Base-by-base conservation (phyloP, 768 basidiomycete species). In the Candolleomyces efflorescens region DNA sequence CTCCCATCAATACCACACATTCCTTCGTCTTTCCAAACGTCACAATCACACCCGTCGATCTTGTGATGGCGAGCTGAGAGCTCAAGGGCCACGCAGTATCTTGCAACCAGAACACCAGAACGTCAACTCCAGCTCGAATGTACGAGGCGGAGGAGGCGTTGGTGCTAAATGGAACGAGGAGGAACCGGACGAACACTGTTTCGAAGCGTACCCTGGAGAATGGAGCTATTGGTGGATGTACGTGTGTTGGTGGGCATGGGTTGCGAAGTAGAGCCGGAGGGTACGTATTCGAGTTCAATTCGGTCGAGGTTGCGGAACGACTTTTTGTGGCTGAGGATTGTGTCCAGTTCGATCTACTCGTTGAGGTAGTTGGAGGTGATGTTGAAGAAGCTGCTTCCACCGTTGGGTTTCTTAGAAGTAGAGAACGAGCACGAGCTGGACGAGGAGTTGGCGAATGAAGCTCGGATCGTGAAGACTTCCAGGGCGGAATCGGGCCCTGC, bases 321-420 rank as follows among this genome's bases (percentile, higher is more conserved):
- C n/a, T 53, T 53, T 37, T 53, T 53, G 32, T 53, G 51, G 22
- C 51, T 53, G 15, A 53, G 51, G 22, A 53, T 53, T 20, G 38
- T 23, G 37, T 53, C 51, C n/a, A 53, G 32, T 10, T 37, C 51
- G 20, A n/a, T 39, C 51, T 37, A 53, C 39, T 53, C 51, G 9
- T 53, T 20, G 6, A 53, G 51, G 20, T 38, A 53, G 11, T 53
- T 37, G 37, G 13, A n/a, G 36, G 51, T 53, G 36, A 36, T 32
- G 37, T 53, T 37, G 51, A 53, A 53, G 10, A 18, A 32, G 32
- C n/a, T 53, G 32, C 36, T 32, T 12, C 41, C 5, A 15, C 41
- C 41, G 6, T 7, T 17, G 13, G 18, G 18, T 17, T 6, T 43
- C 1, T 43, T 13, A 5, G 17, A 17, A 6, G 7, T 17, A 5